These are phyloP conservation scores for Scenedesmus sp. DNA, from an alignment of 163 green algal species.

Conservation along the genomic window DNA sequence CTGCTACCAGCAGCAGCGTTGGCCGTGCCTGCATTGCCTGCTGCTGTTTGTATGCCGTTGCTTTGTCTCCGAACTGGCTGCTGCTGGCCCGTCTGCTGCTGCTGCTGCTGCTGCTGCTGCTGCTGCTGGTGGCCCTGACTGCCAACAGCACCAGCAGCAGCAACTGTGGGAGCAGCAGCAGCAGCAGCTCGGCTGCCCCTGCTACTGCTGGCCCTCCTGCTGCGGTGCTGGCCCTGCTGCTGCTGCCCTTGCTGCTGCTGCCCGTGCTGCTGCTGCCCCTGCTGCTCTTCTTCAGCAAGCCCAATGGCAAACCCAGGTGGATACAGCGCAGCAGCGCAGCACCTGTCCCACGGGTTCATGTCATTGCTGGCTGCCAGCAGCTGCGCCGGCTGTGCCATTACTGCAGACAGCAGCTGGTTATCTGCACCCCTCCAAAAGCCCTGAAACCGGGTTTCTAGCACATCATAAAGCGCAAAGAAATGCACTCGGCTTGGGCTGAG, in stretches of 20 bases:
- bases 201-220: not conserved
- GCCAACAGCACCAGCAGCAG: not conserved
- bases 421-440: slow-evolving; percentile 12
- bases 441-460: not conserved
- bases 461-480: slow-evolving; percentile 48
- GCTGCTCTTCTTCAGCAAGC: slow-evolving; percentile 10
- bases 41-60: not conserved
- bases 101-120: not conserved
- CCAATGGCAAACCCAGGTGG: slow-evolving; percentile 21
- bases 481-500: slow-evolving; percentile 3
- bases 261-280: not conserved
- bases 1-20: not conserved
- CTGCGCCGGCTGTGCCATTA: slow-evolving; percentile 26
- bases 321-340: slow-evolving; percentile 35
- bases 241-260: not conserved
- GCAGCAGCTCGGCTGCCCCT: not conserved
- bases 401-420: not conserved
- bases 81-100: not conserved
- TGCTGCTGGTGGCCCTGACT: not conserved
- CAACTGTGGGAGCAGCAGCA: not conserved
- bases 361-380: slow-evolving; percentile 31
- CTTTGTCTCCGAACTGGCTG: too few relatives aligned
- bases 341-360: slow-evolving; percentile 31
- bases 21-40: not conserved
- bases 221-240: slow-evolving; percentile 18